Evolutionary conservation across 2,329 filamentous ascomycete genomes (phyloP).

Genomic region (Tolypocladium endophyticum): DNA sequence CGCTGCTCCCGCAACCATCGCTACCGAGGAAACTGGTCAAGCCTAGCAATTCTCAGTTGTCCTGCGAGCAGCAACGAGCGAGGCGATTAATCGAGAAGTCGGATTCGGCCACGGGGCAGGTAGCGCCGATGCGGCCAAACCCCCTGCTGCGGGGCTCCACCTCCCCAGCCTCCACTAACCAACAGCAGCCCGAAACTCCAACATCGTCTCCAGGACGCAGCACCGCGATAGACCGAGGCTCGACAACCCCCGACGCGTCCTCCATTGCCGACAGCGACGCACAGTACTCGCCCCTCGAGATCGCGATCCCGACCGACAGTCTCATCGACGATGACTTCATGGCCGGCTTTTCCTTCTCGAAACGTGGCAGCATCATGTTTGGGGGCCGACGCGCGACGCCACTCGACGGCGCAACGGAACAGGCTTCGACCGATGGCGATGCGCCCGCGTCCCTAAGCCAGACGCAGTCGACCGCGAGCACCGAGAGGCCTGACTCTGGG

Average conservation of each 20-base stretch:
- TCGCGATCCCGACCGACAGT: constrained; percentile 44
- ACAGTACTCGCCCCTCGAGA: constrained; percentile 40
- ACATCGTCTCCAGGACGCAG: neutral
- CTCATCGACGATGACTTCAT: constrained; percentile 50
- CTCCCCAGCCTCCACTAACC: constrained; percentile 9
- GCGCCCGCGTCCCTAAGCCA: constrained; percentile 2
- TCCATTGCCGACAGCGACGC: constrained; percentile 16
- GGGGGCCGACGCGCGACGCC: constrained; percentile 29
- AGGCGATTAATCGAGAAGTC: constrained; percentile 15
- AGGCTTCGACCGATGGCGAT: neutral
- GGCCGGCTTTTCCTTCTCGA: constrained; percentile 47
- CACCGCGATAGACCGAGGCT: constrained; percentile 9
- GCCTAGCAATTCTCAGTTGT: constrained; percentile 16
- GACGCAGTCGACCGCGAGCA: constrained; percentile 1
- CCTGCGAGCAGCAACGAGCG: constrained; percentile 8
- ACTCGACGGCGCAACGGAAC: constrained; percentile 9
- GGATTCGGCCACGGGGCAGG: neutral
- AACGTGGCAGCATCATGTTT: constrained; percentile 54
- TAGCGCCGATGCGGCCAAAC: constrained; percentile 7
- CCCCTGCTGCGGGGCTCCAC: constrained; percentile 15
- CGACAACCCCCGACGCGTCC: constrained; percentile 7
- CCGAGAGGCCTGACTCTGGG: neutral
- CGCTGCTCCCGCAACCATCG: neutral
- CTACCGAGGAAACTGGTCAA: constrained; percentile 12
- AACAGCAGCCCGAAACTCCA: constrained; percentile 3